Base-by-base conservation (phyloP, 1,139 yeast genomes). In the Scheffersomyces quercinus region DNA sequence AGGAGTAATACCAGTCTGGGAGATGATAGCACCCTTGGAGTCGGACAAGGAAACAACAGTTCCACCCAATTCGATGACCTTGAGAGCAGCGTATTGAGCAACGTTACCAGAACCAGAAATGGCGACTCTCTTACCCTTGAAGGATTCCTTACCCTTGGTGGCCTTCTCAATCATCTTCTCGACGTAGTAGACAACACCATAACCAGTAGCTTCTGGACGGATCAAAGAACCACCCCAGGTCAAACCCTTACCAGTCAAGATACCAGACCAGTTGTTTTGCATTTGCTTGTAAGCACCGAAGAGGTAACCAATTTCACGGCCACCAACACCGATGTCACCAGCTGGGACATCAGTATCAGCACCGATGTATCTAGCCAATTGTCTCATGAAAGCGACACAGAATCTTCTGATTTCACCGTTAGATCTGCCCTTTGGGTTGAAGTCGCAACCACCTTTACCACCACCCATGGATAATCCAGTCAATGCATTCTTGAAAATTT, bases 181-280 rank as follows among this genome's bases (percentile, higher is more conserved):
- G 56, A 91, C 95, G 76, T 88, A 91, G 84, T 93, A 93, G 55
- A 93, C 95, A 50, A 88, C 78, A 74, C 99, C 99, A 78, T 84
- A 93, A 72, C 99, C 99, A 52, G 99, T 93, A 55, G 99, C 99
- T 81, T 93, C 99, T 55, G 98, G 97, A 76, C 99, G 88, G 74
- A 93, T 90, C 68, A 91, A 81, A 60, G 98, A 91, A 66, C 98
- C 99, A 81, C 99, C 99, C 97, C 97, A 93, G 68, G 85, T 75
- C 65, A 90, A 81, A 64, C 97, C 98, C 79, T 93, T 93, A 75
- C 99, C 98, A 65, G 99, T 93, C 61, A 93, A 81, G 45, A 91
- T 93, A 82, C 98, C 98, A 67, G 93, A 93, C 86, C 91, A 93
- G 67, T 85, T 80, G 84, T 93, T 91, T 74, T 81, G 86, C 83